Percentiles rank a stretch among this genome's conserved stretches.
phyloP scores from a whole-genome alignment of 1,284 basidiomycete species.

The Cutaneotrichosporon dermatis region DNA sequence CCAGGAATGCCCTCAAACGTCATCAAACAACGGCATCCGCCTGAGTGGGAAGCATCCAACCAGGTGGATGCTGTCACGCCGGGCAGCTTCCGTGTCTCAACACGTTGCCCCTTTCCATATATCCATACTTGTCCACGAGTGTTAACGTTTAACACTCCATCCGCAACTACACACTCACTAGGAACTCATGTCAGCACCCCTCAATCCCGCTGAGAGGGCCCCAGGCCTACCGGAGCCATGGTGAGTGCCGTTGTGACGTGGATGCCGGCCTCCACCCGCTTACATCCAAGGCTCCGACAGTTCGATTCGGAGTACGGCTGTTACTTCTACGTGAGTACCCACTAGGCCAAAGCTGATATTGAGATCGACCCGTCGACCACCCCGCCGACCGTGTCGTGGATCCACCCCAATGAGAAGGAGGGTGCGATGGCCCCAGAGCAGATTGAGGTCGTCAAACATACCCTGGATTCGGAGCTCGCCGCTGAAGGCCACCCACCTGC shows the following conservation, averaged over 20 bases:
- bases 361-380: slow-evolving; percentile 32
- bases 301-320: neutral
- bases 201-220: neutral
- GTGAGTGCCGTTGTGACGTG: neutral
- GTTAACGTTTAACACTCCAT: too few species aligned
- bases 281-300: neutral
- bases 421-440: slow-evolving; percentile 34
- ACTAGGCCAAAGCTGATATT: too few species aligned
- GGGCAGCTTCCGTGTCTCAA: too few species aligned
- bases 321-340: neutral
- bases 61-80: too few species aligned
- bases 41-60: too few species aligned
- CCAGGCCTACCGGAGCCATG: neutral
- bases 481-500: neutral
- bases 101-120: too few species aligned
- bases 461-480: neutral
- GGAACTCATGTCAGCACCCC: neutral
- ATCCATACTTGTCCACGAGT: too few species aligned
- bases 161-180: too few species aligned
- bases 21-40: too few species aligned
- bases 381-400: slow-evolving; percentile 35
- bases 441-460: slow-evolving; percentile 17
- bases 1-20: too few species aligned
- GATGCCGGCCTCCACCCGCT: neutral
- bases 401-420: slow-evolving; percentile 23